These are phyloP conservation scores for Halenospora varia DNA, from an alignment of 495 filamentous ascomycete genomes.

Conservation along the genomic window DNA sequence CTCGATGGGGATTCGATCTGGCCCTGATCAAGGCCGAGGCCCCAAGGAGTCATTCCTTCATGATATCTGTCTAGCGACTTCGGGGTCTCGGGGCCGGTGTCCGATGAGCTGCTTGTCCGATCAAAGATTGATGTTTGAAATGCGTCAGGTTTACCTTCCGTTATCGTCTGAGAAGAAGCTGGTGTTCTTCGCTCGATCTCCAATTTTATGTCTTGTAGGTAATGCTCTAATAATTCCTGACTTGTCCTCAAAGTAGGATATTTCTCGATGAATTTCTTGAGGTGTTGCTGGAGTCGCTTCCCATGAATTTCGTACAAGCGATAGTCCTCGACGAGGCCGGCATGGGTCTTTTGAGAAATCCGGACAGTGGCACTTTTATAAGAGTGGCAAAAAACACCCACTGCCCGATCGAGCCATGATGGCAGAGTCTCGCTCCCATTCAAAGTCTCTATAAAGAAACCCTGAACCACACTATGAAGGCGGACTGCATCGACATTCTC, in stretches of 20 bases:
- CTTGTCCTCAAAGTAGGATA: slow-evolving; percentile 32
- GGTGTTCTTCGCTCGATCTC: slow-evolving; percentile 54
- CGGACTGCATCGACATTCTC: slow-evolving; percentile 67
- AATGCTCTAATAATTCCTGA: slow-evolving; percentile 41
- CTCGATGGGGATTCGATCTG: slow-evolving; percentile 19
- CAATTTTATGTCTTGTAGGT: slow-evolving; percentile 47
- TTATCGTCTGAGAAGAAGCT: slow-evolving; percentile 45
- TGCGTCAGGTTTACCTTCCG: slow-evolving; percentile 38
- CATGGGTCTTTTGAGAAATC: slow-evolving; percentile 47
- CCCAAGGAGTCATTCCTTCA: slow-evolving; percentile 16
- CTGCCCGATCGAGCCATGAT: slow-evolving; percentile 62
- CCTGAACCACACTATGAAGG: slow-evolving; percentile 75
- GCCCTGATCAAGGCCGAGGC: slow-evolving; percentile 10
- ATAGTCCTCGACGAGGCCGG: slow-evolving; percentile 67
- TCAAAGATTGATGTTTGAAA: slow-evolving; percentile 66
- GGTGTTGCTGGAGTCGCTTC: slow-evolving; percentile 47
- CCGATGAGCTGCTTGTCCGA: slow-evolving; percentile 62
- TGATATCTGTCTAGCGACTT: neutral
- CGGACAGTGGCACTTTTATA: slow-evolving; percentile 58
- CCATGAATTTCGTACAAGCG: slow-evolving; percentile 68
- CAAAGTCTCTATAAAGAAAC: slow-evolving; percentile 69
- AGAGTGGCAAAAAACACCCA: slow-evolving; percentile 55
- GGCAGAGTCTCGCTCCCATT: slow-evolving; percentile 50
- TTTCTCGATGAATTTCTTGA: slow-evolving; percentile 34
- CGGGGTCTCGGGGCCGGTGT: slow-evolving; percentile 33